Percentiles rank a stretch among this genome's conserved stretches.
Evolutionary conservation across 2,329 filamentous ascomycete genomes (phyloP).

Genomic region (Podosphaera xanthii): DNA sequence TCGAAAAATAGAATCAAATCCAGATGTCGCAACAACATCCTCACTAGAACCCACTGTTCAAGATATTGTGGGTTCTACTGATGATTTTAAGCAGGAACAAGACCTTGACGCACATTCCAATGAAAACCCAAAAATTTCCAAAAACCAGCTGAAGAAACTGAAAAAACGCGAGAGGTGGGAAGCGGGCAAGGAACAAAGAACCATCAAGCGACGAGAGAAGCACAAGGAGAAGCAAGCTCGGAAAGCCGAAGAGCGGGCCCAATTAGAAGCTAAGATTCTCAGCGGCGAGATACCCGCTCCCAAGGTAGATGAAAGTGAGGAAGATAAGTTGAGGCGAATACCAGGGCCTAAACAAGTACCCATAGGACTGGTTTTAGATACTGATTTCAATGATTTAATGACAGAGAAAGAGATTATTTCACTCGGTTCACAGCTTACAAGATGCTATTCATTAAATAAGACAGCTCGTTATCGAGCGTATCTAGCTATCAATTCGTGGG

Average conservation of each 20-base stretch:
- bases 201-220: constrained; percentile 27
- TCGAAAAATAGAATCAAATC: constrained; percentile 2
- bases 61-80: background rate
- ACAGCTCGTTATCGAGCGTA: constrained; percentile 44
- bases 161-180: constrained; percentile 55
- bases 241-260: constrained; percentile 23
- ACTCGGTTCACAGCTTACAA: constrained; percentile 60
- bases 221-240: constrained; percentile 26
- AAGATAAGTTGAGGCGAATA: background rate
- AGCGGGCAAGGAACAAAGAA: constrained; percentile 37
- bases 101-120: background rate
- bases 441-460: constrained; percentile 75
- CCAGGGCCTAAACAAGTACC: constrained; percentile 34
- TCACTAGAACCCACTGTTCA: background rate
- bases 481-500: constrained; percentile 57
- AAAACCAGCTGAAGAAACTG: constrained; percentile 67
- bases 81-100: constrained; percentile 1
- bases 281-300: constrained; percentile 5
- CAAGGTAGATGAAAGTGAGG: constrained; percentile 3
- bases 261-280: constrained; percentile 20
- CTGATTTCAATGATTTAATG: constrained; percentile 83
- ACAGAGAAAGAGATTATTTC: constrained; percentile 65
- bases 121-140: constrained; percentile 34
- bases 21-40: background rate
- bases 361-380: constrained; percentile 68